Evolutionary conservation across 306 rosid genomes (phyloP).

Genomic region (Cicer yamashitae): DNA sequence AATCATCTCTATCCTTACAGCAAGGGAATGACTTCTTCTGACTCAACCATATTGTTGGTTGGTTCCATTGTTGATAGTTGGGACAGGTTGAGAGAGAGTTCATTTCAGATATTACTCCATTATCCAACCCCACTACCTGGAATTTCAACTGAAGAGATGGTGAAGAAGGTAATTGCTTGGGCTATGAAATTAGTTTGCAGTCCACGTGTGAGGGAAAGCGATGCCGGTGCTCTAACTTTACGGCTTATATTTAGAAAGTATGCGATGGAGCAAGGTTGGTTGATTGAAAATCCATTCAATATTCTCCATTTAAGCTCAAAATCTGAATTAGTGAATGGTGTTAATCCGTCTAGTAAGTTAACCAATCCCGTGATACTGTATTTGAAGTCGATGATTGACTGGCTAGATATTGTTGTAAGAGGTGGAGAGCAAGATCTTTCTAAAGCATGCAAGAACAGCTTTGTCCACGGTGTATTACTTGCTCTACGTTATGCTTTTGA

Average conservation of each 20-base stretch:
- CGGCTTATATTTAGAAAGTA: slow-evolving; percentile 90
- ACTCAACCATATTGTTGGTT: slow-evolving; percentile 84
- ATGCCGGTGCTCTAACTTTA: slow-evolving; percentile 91
- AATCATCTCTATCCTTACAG: slow-evolving; percentile 70
- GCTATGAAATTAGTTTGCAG: slow-evolving; percentile 91
- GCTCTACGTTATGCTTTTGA: slow-evolving; percentile 90
- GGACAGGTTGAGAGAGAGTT: slow-evolving; percentile 91
- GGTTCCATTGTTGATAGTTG: slow-evolving; percentile 96
- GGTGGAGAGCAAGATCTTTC: slow-evolving; percentile 90
- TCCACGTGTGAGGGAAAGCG: slow-evolving; percentile 98
- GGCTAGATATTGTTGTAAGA: slow-evolving; percentile 73
- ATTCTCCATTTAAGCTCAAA: slow-evolving; percentile 50
- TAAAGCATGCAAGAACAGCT: slow-evolving; percentile 84
- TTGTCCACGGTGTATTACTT: slow-evolving; percentile 92
- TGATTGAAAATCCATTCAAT: slow-evolving; percentile 61
- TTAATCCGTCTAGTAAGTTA: slow-evolving; percentile 48
- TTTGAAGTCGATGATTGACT: slow-evolving; percentile 79
- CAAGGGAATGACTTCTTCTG: slow-evolving; percentile 74
- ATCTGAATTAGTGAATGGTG: slow-evolving; percentile 52
- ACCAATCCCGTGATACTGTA: slow-evolving; percentile 69
- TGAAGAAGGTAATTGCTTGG: slow-evolving; percentile 69
- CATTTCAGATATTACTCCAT: slow-evolving; percentile 86
- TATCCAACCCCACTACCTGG: slow-evolving; percentile 97
- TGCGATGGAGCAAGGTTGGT: slow-evolving; percentile 83
- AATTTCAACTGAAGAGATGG: slow-evolving; percentile 68